Percentiles rank a stretch among this genome's conserved stretches.
Evolutionary conservation across 2,329 filamentous ascomycete species (phyloP).

Genomic region (Xylariales sp.): DNA sequence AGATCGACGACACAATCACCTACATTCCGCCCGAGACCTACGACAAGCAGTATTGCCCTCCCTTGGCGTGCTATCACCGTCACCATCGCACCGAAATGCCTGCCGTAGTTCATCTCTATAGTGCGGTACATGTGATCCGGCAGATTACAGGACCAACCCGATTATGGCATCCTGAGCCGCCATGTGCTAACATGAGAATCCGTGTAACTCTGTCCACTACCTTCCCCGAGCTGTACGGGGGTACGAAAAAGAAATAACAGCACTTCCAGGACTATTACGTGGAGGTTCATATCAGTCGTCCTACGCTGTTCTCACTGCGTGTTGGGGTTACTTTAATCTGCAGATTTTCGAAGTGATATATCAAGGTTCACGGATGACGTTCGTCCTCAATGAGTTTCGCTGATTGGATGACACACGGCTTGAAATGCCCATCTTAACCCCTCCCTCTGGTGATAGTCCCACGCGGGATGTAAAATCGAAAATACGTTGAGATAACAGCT

Average conservation of each 20-base stretch:
- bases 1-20: slow-evolving; percentile 8
- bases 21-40: slow-evolving; percentile 18
- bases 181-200: slow-evolving; percentile 29
- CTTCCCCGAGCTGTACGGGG: not conserved
- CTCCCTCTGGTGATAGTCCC: not conserved
- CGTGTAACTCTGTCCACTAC: slow-evolving; percentile 3
- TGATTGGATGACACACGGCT: not conserved
- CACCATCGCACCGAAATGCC: slow-evolving; percentile 13
- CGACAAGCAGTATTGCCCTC: slow-evolving; percentile 4
- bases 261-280: not conserved
- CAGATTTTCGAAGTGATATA: not conserved
- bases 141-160: slow-evolving; percentile 33
- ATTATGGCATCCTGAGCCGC: slow-evolving; percentile 19
- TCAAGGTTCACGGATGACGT: not conserved
- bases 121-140: slow-evolving; percentile 26
- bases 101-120: not conserved
- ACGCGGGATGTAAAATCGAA: not conserved
- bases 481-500: not conserved
- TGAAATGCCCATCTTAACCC: not conserved
- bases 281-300: not conserved
- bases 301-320: not conserved
- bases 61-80: slow-evolving; percentile 11
- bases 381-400: not conserved
- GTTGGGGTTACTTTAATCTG: not conserved
- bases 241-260: not conserved